Evolutionary conservation across 352 stramenopile species (phyloP), one percentile per base, ranked within the genome.

Genomic region (Plasmopara viticola): DNA sequence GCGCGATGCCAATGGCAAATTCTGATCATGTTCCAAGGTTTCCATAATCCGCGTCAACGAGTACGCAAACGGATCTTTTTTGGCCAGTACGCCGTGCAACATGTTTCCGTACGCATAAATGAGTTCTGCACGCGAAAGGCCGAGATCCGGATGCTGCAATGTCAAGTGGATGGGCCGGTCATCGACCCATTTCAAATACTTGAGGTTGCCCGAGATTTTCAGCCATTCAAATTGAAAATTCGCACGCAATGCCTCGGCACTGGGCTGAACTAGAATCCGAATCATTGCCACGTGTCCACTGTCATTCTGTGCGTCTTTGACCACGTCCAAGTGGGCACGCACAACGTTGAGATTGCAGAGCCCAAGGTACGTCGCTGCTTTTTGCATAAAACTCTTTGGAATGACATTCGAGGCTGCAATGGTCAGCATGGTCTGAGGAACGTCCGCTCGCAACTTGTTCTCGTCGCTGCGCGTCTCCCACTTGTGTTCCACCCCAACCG

Each of bases 61-160:
- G 75, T 97, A 98, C 37, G 90, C 86, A 48, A 97, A 94, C 7
- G 93, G 72, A 58, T 98, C 96, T 48, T 94, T 74, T 68, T 97
- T 97, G 9, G 84, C 81, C 64, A 98, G 74, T 31, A 97, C 82
- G 10, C 93, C 89, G 78, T 99, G 95, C 49, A 98, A 72, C 68
- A 98, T 94, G 59, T 95, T 94, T 43, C 78, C 89, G 72, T 98
- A 96, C 13, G 88, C 90, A 47, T 96, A 97, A 62, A 98, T 97
- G 58, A 98, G 86, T 62, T 99, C 95, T 20, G 90, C 86, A 29
- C 89, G 85, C 33, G 76, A 85, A 39, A 98, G 73, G 25, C 94
- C 91, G 38, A 99, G 58, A 28, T 95, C 83, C 52, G 95, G 90
- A 66, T 90, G 65, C 60, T 92, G 79, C 53, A 88, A 71, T 45